Base-by-base conservation (phyloP, 805 yeast genomes). In the Spathaspora girioi region DNA sequence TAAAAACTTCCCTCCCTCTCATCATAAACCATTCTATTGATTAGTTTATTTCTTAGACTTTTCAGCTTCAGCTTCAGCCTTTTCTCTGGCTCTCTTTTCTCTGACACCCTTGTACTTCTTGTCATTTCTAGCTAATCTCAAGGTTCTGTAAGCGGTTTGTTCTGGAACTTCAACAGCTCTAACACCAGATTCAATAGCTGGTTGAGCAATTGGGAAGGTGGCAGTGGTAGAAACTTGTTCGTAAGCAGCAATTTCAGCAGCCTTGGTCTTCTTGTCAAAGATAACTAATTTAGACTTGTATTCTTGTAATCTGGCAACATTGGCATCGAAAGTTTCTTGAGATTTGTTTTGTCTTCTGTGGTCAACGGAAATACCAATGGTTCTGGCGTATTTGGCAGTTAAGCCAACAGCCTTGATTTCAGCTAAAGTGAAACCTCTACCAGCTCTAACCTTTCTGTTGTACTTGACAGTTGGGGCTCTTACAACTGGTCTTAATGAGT, bases 381-480 rank as follows among this genome's bases (percentile, higher is more conserved):
- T 87, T 87, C 96, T 91, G 75, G 99, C 99, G 81, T 89, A 90
- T 78, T 91, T 89, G 56, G 77, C 69, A 69, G 92, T 78, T 70
- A 89, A 83, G 72, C 97, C 97, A 75, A 89, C 97, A 75, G 97
- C 97, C 85, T 93, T 93, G 71, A 94, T 78, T 86, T 94, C 99
- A 76, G 96, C 96, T 64, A 92, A 82, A 67, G 98, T 82, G 89
- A 94, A 94, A 77, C 99, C 99, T 83, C 94, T 91, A 81, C 99
- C 99, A 69, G 97, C 96, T 85, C 99, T 91, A 66, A 92, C 89
- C 81, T 91, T 93, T 87, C 97, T 89, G 96, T 94, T 94, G 93
- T 94, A 94, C 81, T 84, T 89, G 83, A 90, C 79, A 69, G 99
- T 92, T 79, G 99, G 99, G 71, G 96, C 93, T 83, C 98, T 90